Conservation (phyloP, 129 eudicot genomes). For the Helianthus tuberosus region DNA sequence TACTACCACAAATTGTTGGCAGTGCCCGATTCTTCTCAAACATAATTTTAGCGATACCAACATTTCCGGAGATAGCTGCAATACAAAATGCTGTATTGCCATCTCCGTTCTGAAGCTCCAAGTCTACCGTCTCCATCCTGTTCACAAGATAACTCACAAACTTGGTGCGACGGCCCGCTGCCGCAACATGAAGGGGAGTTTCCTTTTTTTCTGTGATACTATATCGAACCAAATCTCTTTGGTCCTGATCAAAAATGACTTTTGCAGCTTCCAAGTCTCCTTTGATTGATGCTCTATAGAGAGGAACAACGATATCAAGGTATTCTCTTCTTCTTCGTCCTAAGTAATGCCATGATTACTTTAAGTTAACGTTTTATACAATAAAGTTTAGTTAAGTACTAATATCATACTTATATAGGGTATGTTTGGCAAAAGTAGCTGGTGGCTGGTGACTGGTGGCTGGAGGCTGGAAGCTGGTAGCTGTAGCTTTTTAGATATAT, state of each 20-base stretch:
- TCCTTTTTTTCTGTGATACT: background rate
- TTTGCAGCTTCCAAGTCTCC: constrained; percentile 37
- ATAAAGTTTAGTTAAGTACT: background rate
- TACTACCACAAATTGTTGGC: background rate
- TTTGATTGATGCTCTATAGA: constrained; percentile 21
- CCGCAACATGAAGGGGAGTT: no score
- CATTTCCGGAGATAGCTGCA: constrained; percentile 1
- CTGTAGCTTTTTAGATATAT: no score
- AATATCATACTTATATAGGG: background rate
- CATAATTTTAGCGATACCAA: background rate
- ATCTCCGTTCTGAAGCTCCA: background rate
- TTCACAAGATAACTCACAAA: no score
- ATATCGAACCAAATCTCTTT: constrained; percentile 10
- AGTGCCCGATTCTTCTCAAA: background rate
- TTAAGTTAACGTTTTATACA: background rate
- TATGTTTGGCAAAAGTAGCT: no score
- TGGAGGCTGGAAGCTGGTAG: no score
- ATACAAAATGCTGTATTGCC: background rate
- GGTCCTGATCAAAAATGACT: background rate
- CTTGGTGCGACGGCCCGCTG: no score
- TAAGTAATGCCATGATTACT: background rate
- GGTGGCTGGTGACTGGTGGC: no score
- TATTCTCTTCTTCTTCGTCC: background rate
- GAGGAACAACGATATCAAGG: constrained; percentile 19
- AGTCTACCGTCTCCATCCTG: background rate